Evolutionary conservation across 257 asterid genomes (phyloP).

Genomic region (Przewalskia tangutica): DNA sequence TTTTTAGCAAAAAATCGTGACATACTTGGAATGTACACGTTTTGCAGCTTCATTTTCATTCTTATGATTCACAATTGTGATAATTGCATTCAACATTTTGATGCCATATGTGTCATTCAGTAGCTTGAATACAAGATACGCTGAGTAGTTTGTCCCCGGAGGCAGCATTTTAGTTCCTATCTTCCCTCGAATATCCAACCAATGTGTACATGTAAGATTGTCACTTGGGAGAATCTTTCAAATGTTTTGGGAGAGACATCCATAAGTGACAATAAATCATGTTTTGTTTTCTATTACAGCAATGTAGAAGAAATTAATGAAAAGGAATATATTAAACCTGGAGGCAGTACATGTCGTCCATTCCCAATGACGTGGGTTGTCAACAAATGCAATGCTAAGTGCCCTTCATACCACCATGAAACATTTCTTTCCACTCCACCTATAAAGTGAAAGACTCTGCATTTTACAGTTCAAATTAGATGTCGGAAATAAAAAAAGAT

Average conservation of each 20-base stretch:
- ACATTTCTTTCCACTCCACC: slow-evolving; percentile 20
- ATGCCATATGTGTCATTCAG: background rate
- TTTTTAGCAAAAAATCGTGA: background rate
- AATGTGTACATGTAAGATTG: background rate
- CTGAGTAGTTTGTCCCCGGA: slow-evolving; percentile 8
- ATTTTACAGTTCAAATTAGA: background rate
- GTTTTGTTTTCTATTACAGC: background rate
- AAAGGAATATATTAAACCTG: slow-evolving; percentile 7
- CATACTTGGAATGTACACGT: background rate
- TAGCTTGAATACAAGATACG: slow-evolving; percentile 11
- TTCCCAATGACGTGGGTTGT: slow-evolving; percentile 4
- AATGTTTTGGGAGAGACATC: background rate
- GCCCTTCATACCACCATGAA: slow-evolving; percentile 22
- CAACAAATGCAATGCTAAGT: slow-evolving; percentile 11
- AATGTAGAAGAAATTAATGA: background rate
- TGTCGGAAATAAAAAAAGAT: too few relatives aligned
- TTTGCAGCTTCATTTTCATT: background rate
- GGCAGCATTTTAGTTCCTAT: slow-evolving; percentile 10
- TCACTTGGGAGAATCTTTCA: slow-evolving; percentile 24
- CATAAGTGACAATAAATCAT: background rate
- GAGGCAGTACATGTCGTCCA: background rate
- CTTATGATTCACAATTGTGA: slow-evolving; percentile 8
- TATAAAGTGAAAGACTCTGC: slow-evolving; percentile 28
- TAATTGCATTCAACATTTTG: background rate
- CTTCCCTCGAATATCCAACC: slow-evolving; percentile 7